Percentiles rank a stretch among this genome's conserved stretches.
Evolutionary conservation across 371 early-diverging fungal genomes (phyloP).

Genomic region (Blakeslea trispora): DNA sequence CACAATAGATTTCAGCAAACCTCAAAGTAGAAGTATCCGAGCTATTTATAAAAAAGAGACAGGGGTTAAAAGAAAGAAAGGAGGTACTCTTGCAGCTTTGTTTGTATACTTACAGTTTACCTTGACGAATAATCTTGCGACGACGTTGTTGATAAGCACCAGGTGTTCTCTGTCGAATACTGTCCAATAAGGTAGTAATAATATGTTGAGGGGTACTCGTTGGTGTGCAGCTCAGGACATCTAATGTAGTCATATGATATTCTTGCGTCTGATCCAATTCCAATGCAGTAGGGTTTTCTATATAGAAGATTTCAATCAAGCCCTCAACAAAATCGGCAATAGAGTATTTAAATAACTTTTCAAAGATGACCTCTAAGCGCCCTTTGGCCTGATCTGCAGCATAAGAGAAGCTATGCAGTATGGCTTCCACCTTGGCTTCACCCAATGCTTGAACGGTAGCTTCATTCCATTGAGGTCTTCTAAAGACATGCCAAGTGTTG

Average conservation of each 20-base stretch:
- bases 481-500: slow-evolving; percentile 57
- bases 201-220: slow-evolving; percentile 58
- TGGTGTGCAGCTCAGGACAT: slow-evolving; percentile 54
- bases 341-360: slow-evolving; percentile 57
- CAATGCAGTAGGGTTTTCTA: slow-evolving; percentile 56
- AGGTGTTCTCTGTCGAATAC: slow-evolving; percentile 57
- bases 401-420: slow-evolving; percentile 48
- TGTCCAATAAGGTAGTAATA: slow-evolving; percentile 55
- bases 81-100: background rate
- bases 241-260: slow-evolving; percentile 39
- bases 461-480: slow-evolving; percentile 35
- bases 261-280: slow-evolving; percentile 34
- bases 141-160: slow-evolving; percentile 44
- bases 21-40: slow-evolving; percentile 62
- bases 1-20: slow-evolving; percentile 63
- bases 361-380: slow-evolving; percentile 56
- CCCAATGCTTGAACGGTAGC: slow-evolving; percentile 25
- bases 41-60: slow-evolving; percentile 33
- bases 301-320: slow-evolving; percentile 61
- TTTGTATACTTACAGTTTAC: slow-evolving; percentile 55
- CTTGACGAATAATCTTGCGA: slow-evolving; percentile 46
- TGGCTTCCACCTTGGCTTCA: slow-evolving; percentile 42
- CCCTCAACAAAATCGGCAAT: slow-evolving; percentile 66
- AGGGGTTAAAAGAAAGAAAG: slow-evolving; percentile 6
- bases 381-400: slow-evolving; percentile 53